phyloP scores from a whole-genome alignment of 305 asterid species.

The Fraxinus angustifolia region DNA sequence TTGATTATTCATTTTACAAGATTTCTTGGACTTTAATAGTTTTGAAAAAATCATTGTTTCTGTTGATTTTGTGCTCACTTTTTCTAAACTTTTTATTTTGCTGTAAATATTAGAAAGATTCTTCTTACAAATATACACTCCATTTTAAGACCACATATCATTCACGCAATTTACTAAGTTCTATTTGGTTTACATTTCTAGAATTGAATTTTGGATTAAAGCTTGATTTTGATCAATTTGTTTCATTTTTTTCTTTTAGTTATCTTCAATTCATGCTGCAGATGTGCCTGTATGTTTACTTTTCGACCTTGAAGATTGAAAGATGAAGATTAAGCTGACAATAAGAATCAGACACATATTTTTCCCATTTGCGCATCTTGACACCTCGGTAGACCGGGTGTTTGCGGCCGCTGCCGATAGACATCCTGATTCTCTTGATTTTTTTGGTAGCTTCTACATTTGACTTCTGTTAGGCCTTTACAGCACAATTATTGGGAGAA shows the following conservation, averaged over 20 bases:
- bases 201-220: not conserved
- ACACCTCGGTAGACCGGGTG: no score
- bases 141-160: not conserved
- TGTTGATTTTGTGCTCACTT: not conserved
- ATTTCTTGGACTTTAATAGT: not conserved
- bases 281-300: not conserved
- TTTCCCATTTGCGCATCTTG: no score
- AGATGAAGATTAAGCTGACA: not conserved
- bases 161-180: not conserved
- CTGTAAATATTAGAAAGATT: not conserved
- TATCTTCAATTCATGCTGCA: not conserved
- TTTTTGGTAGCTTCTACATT: no score
- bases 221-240: not conserved
- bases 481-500: no score
- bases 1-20: not conserved
- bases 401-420: no score
- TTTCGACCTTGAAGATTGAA: not conserved
- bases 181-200: not conserved
- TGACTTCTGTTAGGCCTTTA: no score
- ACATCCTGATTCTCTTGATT: no score
- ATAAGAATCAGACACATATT: no score
- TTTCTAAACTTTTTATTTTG: not conserved
- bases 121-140: conserved; percentile 6
- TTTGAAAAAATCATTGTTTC: not conserved
- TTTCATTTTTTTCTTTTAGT: not conserved